Evolutionary conservation across 2,329 filamentous ascomycete genomes (phyloP), one percentile per base, ranked within the genome.

Genomic region (Colletotrichum australisinense): DNA sequence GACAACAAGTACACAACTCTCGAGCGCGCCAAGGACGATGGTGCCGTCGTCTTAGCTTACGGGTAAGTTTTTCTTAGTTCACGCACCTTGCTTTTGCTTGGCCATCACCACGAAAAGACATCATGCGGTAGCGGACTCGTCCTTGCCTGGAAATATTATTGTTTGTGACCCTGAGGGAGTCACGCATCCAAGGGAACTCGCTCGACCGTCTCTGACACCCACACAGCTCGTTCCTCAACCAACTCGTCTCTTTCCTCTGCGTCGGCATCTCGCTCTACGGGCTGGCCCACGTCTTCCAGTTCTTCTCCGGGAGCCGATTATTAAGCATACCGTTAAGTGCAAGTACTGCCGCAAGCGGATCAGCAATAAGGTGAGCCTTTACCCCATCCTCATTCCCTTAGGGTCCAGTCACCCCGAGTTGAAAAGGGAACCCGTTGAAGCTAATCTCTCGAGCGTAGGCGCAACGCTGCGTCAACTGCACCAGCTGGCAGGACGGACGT

Each of bases 11-110:
- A 95, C 82, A 94, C 93, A 77, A 95, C 93, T 1, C 84, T 93
- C 7, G 84, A 89, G 56, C 91, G 93, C 78, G 93, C 93, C 2
- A 87, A 92, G 73, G 88, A 90, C 5, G 93, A 95, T 76, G 93
- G 93, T 1, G 93, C 93, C 1, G 88, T 94, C 1, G 89, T 94
- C 24, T 86, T 94, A 84, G 91, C 92, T 1, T 94, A 93, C 75
- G 93, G 93, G 87, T 92, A 78, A 63, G 86, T 80, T 38, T n/a
- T 11, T 32, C 30, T 2, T 22, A 11, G 1, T 11, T 11, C 19
- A 22, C 19, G 19, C 19, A 11, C 8, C 19, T 8, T 22, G 8
- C 5, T 11, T 22, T 8, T 49, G 7, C 4, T n/a, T 49, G 42
- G n/a, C 9, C 4, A 4, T 42, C 38, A 42, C 38, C 38, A 42